These are phyloP conservation scores for Diplodia scrobiculata DNA, from an alignment of 2,329 filamentous ascomycete genomes.

Conservation along the genomic window DNA sequence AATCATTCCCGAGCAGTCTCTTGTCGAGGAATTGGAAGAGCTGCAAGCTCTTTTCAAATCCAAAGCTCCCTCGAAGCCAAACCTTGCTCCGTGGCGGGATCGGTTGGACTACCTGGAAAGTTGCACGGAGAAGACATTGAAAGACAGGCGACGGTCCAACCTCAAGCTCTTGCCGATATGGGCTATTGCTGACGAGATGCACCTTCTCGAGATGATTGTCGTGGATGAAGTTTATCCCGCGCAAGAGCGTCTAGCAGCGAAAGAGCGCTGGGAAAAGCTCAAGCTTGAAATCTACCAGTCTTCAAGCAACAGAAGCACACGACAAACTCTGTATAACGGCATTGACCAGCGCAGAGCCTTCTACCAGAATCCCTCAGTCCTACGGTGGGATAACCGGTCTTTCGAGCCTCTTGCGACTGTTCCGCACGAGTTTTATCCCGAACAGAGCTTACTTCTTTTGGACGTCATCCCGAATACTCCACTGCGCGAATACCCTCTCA, in stretches of 20 bases:
- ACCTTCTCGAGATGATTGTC: neutral
- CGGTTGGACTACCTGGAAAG: neutral
- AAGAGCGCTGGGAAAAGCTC: slow-evolving; percentile 13
- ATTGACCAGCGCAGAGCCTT: slow-evolving; percentile 57
- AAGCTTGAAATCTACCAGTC: neutral
- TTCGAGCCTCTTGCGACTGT: slow-evolving; percentile 68
- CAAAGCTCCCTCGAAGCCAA: neutral
- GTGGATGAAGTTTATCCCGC: slow-evolving; percentile 7
- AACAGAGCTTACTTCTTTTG: slow-evolving; percentile 59
- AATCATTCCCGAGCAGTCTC: slow-evolving; percentile 29
- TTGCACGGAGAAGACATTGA: no score
- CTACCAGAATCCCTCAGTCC: slow-evolving; percentile 53
- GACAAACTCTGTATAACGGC: neutral
- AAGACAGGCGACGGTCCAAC: neutral
- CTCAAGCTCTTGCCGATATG: neutral
- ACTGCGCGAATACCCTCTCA: slow-evolving; percentile 25
- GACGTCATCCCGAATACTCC: slow-evolving; percentile 64
- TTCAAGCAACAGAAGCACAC: no score
- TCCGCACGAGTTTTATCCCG: slow-evolving; percentile 67
- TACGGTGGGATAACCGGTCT: slow-evolving; percentile 70
- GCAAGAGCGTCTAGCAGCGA: slow-evolving; percentile 11
- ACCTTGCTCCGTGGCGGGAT: neutral
- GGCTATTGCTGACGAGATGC: neutral
- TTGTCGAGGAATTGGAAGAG: neutral
- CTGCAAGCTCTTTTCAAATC: neutral